A percentile compares a stretch with the other conserved stretches of the same genome.
Conservation (phyloP, 768 basidiomycete species). For the Tricholoma furcatifolium region DNA sequence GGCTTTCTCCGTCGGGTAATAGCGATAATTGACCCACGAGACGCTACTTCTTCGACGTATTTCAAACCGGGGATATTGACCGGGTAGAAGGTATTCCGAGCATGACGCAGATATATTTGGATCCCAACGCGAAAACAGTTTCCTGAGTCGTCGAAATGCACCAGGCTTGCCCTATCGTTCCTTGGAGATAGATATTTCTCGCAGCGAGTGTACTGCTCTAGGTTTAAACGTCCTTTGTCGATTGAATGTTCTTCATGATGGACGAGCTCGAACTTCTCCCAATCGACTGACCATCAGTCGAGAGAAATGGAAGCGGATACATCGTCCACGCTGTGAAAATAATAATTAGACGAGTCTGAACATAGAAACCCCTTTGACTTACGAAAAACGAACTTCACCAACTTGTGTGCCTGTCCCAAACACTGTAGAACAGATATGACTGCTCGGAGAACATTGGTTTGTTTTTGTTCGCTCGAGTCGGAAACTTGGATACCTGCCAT, state of each 20-base stretch:
- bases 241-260: neutral
- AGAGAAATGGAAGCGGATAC: neutral
- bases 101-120: neutral
- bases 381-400: neutral
- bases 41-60: neutral
- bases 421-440: neutral
- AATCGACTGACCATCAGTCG: neutral
- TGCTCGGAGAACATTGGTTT: neutral
- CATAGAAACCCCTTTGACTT: neutral
- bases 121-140: slow-evolving; percentile 1
- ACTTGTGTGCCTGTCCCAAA: neutral
- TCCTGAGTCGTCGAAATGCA: neutral
- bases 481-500: neutral
- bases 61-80: neutral
- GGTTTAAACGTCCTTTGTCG: neutral
- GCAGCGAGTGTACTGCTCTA: slow-evolving; percentile 1
- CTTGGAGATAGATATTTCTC: neutral
- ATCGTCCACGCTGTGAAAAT: neutral
- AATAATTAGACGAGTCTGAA: neutral
- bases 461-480: neutral
- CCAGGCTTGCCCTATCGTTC: neutral
- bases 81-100: neutral
- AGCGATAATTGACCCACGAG: slow-evolving; percentile 1
- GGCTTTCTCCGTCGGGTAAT: slow-evolving; percentile 1
- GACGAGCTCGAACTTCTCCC: neutral